Conservation (phyloP, 2,329 filamentous ascomycete genomes). For the Botrytis elliptica region DNA sequence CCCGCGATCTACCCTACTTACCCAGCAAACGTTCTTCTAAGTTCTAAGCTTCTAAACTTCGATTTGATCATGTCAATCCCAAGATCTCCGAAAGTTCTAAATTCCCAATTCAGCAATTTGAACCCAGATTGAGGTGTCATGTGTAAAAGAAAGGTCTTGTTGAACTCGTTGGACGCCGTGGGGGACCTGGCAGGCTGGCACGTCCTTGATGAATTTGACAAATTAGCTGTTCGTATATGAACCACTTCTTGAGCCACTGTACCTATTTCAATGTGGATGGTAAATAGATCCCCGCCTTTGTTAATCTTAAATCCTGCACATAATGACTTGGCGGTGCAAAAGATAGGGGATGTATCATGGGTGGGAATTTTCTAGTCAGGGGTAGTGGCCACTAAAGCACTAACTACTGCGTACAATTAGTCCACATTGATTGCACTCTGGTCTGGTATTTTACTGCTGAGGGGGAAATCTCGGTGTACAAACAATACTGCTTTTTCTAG, state of each 20-base stretch:
- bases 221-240: conserved; percentile 11
- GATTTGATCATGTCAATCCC: conserved; percentile 1
- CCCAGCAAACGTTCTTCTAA: not conserved
- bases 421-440: not conserved
- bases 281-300: not conserved
- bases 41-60: conserved; percentile 8
- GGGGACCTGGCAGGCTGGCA: conserved; percentile 8
- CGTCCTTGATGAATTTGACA: not conserved
- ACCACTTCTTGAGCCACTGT: conserved; percentile 2
- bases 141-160: not conserved
- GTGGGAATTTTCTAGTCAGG: conserved; percentile 9
- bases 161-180: not conserved
- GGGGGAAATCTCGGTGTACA: not conserved
- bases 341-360: not conserved
- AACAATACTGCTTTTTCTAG: not conserved
- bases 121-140: conserved; percentile 4
- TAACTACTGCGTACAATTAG: not conserved
- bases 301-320: conserved; percentile 15
- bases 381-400: not conserved
- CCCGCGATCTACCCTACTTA: not conserved
- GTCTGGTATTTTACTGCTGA: not conserved
- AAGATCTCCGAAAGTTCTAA: not conserved
- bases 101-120: not conserved
- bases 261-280: not conserved
- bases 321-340: conserved; percentile 7